Evolutionary conservation across 805 yeast genomes (phyloP).

Genomic region (Zygotorulaspora danielsina): DNA sequence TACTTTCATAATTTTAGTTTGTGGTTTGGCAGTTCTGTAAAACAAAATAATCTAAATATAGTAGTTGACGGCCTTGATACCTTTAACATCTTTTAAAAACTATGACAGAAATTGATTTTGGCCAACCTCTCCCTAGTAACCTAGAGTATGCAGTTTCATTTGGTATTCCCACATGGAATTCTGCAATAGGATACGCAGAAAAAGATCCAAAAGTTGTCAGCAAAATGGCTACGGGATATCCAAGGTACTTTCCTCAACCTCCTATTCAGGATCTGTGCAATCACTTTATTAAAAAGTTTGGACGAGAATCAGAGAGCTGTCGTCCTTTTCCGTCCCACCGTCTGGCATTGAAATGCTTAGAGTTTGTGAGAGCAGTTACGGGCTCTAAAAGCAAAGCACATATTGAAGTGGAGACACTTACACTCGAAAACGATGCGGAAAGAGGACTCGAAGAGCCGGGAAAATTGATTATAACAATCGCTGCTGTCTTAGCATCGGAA

Average conservation of each 20-base stretch:
- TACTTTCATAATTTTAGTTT: no score
- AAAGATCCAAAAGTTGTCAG: constrained; percentile 75
- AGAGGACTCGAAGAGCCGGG: constrained; percentile 48
- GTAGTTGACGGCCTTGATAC: no score
- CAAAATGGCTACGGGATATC: constrained; percentile 83
- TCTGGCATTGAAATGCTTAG: constrained; percentile 72
- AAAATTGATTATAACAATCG: constrained; percentile 55
- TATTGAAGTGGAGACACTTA: constrained; percentile 11
- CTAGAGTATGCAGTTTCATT: constrained; percentile 79
- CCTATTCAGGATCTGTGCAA: constrained; percentile 50
- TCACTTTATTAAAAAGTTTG: constrained; percentile 59
- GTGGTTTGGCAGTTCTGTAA: no score
- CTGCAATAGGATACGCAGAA: constrained; percentile 84
- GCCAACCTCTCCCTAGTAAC: constrained; percentile 17
- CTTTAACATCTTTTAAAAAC: no score
- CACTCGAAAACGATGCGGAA: constrained; percentile 36
- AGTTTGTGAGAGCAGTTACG: constrained; percentile 47
- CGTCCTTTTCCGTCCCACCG: constrained; percentile 67
- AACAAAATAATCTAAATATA: no score
- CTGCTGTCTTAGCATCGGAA: constrained; percentile 63
- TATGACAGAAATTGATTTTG: constrained; percentile 20
- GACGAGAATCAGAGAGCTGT: constrained; percentile 63
- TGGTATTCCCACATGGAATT: constrained; percentile 87
- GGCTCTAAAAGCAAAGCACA: constrained; percentile 15
- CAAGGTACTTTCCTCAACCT: constrained; percentile 69